phyloP scores from a whole-genome alignment of 768 basidiomycete genomes.

The Mycena amicta region DNA sequence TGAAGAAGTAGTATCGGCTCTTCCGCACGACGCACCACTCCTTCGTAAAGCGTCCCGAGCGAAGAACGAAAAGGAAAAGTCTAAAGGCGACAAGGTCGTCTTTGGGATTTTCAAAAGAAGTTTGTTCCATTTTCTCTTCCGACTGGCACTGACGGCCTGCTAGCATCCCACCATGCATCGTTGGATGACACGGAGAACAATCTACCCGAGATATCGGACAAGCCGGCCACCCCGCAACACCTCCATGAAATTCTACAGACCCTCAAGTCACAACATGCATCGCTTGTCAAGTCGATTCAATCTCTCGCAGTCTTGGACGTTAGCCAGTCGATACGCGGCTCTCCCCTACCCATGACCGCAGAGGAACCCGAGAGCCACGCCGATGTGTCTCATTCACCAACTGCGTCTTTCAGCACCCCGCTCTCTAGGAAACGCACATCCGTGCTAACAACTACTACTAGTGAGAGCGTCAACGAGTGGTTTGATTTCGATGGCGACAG shows the following conservation, averaged over 20 bases:
- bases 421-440: slow-evolving; percentile 46
- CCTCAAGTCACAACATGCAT: slow-evolving; percentile 62
- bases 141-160: neutral
- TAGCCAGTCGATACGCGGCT: slow-evolving; percentile 29
- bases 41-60: slow-evolving; percentile 37
- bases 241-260: slow-evolving; percentile 50
- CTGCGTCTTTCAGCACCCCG: slow-evolving; percentile 28
- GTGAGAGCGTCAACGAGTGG: slow-evolving; percentile 66
- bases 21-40: slow-evolving; percentile 40
- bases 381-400: slow-evolving; percentile 17
- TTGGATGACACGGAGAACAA: slow-evolving; percentile 24
- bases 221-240: slow-evolving; percentile 34
- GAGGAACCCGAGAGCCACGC: slow-evolving; percentile 48
- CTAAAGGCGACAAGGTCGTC: slow-evolving; percentile 50
- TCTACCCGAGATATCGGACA: slow-evolving; percentile 16
- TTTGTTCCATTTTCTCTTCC: slow-evolving; percentile 23
- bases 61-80: slow-evolving; percentile 49
- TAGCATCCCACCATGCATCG: slow-evolving; percentile 29
- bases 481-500: slow-evolving; percentile 63
- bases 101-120: slow-evolving; percentile 69
- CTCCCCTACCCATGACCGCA: slow-evolving; percentile 47
- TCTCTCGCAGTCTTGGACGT: slow-evolving; percentile 32
- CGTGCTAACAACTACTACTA: slow-evolving; percentile 45
- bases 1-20: slow-evolving; percentile 51
- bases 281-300: slow-evolving; percentile 48